phyloP scores from a whole-genome alignment of 2,329 filamentous ascomycete genomes.

The Chaetomiaceae sp. region DNA sequence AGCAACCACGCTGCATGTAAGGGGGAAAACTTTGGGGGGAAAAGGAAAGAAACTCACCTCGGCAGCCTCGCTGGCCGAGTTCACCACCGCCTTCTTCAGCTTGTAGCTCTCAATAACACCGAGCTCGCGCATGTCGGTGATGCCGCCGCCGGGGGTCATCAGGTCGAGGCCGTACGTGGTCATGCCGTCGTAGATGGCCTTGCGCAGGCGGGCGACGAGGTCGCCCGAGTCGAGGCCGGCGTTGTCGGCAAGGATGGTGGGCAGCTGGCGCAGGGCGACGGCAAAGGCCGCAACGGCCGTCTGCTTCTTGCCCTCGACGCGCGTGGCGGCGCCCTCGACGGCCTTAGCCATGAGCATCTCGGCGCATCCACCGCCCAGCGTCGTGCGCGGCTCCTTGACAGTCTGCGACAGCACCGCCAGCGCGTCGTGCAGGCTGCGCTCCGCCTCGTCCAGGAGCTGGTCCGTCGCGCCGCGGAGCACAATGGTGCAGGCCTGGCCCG shows the following conservation, averaged over 20 bases:
- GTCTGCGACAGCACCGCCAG: constrained; percentile 95
- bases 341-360: constrained; percentile 99
- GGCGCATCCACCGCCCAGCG: constrained; percentile 89
- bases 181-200: constrained; percentile 92
- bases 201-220: constrained; percentile 82
- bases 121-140: constrained; percentile 91
- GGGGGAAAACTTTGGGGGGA: not conserved
- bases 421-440: constrained; percentile 92
- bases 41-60: constrained; percentile 59
- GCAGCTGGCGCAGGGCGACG: constrained; percentile 81
- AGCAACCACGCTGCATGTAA: too few species aligned
- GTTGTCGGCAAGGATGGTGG: constrained; percentile 96
- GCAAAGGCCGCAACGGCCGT: constrained; percentile 89
- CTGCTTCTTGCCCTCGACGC: constrained; percentile 94
- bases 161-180: constrained; percentile 88
- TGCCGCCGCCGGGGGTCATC: constrained; percentile 81
- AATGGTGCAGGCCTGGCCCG: constrained; percentile 91
- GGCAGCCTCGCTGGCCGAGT: constrained; percentile 90
- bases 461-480: constrained; percentile 94
- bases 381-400: constrained; percentile 88
- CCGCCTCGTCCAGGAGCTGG: constrained; percentile 93
- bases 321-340: constrained; percentile 86
- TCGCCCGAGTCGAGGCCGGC: constrained; percentile 94
- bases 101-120: constrained; percentile 98
- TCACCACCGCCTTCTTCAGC: constrained; percentile 96